A percentile compares a stretch with the other conserved stretches of the same genome.
These are phyloP conservation scores for Aspergillus carlsbadensis DNA, from an alignment of 495 filamentous ascomycete genomes.

Conservation along the genomic window DNA sequence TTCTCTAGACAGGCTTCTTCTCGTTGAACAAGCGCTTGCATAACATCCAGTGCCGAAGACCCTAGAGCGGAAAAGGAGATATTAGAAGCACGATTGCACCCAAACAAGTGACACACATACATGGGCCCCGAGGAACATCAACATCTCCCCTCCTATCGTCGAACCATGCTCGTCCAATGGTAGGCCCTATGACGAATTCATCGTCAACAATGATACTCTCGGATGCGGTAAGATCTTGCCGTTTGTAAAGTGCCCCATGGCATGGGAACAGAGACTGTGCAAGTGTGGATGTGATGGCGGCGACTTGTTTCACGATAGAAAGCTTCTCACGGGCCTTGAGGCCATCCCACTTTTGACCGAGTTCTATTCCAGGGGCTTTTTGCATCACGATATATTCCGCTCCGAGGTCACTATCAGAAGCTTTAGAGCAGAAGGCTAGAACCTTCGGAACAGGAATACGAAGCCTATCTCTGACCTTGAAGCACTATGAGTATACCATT, in stretches of 20 bases:
- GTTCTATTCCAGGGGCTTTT: constrained; percentile 7
- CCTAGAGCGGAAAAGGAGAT: not conserved
- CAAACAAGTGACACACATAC: not conserved
- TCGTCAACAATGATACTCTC: not conserved
- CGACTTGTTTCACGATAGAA: constrained; percentile 3
- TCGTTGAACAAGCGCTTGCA: not conserved
- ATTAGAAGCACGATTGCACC: not conserved
- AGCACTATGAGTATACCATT: not conserved
- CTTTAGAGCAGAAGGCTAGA: constrained; percentile 11
- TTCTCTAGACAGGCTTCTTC: not conserved
- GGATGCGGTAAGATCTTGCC: not conserved
- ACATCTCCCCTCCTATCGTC: not conserved
- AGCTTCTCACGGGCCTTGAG: not conserved
- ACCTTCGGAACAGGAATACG: constrained; percentile 25
- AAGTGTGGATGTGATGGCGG: not conserved
- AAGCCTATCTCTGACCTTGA: constrained; percentile 19
- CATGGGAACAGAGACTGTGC: not conserved
- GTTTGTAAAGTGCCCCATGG: constrained; percentile 1
- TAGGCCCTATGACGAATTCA: not conserved
- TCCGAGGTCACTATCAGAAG: constrained; percentile 8
- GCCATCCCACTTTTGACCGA: constrained; percentile 9
- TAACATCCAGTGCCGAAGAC: not conserved
- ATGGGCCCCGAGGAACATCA: constrained; percentile 2
- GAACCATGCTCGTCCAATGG: not conserved
- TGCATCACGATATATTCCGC: constrained; percentile 23